phyloP scores from a whole-genome alignment of 306 rosid genomes.

The Medicago lupulina region DNA sequence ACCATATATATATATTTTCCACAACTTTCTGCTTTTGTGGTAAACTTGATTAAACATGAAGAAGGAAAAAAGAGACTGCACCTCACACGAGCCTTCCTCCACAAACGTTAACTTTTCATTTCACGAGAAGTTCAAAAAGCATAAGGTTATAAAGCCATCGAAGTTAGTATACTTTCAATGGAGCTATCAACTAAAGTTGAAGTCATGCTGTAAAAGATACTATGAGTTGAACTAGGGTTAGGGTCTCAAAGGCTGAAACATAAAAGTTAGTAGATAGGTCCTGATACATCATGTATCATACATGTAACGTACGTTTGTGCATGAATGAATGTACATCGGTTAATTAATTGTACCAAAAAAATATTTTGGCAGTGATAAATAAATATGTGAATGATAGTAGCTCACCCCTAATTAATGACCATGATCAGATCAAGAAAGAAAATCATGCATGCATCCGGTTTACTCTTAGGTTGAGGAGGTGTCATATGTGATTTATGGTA shows the following conservation, averaged over 20 bases:
- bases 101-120: constrained; percentile 43
- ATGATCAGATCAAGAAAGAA: too few relatives aligned
- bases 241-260: constrained; percentile 7
- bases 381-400: too few relatives aligned
- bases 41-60: constrained; percentile 33
- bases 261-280: constrained; percentile 12
- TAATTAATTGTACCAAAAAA: background rate
- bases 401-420: too few relatives aligned
- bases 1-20: constrained; percentile 49
- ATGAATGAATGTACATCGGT: background rate
- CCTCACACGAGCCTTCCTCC: constrained; percentile 36
- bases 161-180: constrained; percentile 37
- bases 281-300: background rate
- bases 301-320: constrained; percentile 10
- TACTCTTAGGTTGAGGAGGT: too few relatives aligned
- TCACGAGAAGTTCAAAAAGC: constrained; percentile 57
- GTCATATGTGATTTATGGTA: too few relatives aligned
- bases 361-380: background rate
- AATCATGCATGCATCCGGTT: too few relatives aligned
- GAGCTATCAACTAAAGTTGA: constrained; percentile 44
- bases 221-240: background rate
- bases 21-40: constrained; percentile 38
- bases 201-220: constrained; percentile 16
- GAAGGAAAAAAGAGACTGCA: constrained; percentile 44
- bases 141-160: background rate